Evolutionary conservation across 1,139 yeast species (phyloP).

Genomic region (Yamadazyma taylorii): DNA sequence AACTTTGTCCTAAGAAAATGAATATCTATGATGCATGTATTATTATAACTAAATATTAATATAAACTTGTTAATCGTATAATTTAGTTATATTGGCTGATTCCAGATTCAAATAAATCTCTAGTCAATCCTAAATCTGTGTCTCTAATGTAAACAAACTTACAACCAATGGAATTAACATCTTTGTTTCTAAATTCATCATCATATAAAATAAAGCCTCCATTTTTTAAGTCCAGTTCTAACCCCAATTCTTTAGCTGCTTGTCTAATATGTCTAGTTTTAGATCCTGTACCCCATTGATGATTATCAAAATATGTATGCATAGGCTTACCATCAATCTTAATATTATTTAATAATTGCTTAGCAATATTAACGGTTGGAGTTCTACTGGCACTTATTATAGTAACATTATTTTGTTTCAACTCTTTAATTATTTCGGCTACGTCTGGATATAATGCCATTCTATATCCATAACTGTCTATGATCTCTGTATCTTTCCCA

Average conservation of each 20-base stretch:
- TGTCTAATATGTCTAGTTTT: constrained; percentile 58
- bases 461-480: constrained; percentile 49
- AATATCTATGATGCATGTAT: too few relatives aligned
- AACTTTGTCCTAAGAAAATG: constrained; percentile 5
- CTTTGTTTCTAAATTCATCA: constrained; percentile 66
- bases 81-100: constrained; percentile 18
- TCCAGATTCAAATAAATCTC: constrained; percentile 46
- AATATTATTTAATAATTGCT: constrained; percentile 49
- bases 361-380: constrained; percentile 62
- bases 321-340: constrained; percentile 51
- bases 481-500: constrained; percentile 22
- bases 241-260: constrained; percentile 41
- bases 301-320: constrained; percentile 45
- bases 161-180: constrained; percentile 63
- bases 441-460: constrained; percentile 62
- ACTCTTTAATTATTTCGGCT: constrained; percentile 49
- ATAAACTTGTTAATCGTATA: too few relatives aligned
- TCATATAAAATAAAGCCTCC: constrained; percentile 64
- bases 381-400: constrained; percentile 72
- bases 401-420: constrained; percentile 40
- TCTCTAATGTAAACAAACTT: constrained; percentile 53
- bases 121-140: constrained; percentile 50
- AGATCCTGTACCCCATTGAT: constrained; percentile 70
- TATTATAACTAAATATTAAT: too few relatives aligned
- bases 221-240: constrained; percentile 40